phyloP scores from a whole-genome alignment of 192 early-diverging fungal species.

The Linnemannia exigua region DNA sequence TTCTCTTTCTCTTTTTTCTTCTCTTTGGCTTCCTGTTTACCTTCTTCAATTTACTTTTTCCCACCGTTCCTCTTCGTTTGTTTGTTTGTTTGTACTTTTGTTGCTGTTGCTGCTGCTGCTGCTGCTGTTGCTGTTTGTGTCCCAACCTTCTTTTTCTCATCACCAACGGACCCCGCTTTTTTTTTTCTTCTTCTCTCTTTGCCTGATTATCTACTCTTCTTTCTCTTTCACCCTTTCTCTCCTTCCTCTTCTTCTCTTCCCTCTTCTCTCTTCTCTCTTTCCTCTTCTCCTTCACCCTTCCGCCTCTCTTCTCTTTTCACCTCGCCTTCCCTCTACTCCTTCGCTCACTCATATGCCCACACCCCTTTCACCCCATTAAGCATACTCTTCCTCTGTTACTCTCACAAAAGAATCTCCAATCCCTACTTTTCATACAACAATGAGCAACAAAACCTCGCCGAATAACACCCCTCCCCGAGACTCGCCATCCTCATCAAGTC shows the following conservation, averaged over 20 bases:
- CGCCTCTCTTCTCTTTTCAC: not conserved
- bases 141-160: not conserved
- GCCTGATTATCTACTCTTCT: not conserved
- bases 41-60: not conserved
- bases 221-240: not conserved
- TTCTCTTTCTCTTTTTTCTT: not conserved
- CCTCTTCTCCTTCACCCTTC: not conserved
- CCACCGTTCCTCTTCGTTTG: not conserved
- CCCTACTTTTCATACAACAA: not conserved
- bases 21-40: not conserved
- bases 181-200: not conserved
- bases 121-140: too few species aligned
- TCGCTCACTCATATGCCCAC: not conserved
- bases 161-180: not conserved
- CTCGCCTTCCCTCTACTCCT: not conserved
- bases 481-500: not conserved
- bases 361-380: not conserved
- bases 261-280: not conserved
- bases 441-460: conserved; percentile 33
- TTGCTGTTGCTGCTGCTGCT: too few species aligned
- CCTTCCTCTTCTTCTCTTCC: not conserved
- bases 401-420: not conserved
- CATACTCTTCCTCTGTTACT: not conserved
- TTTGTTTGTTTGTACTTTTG: not conserved
- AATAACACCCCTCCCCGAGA: conserved; percentile 31